Percentiles rank a stretch among this genome's conserved stretches.
Conservation (phyloP, 129 eudicot genomes). For the Tanacetum coccineum region DNA sequence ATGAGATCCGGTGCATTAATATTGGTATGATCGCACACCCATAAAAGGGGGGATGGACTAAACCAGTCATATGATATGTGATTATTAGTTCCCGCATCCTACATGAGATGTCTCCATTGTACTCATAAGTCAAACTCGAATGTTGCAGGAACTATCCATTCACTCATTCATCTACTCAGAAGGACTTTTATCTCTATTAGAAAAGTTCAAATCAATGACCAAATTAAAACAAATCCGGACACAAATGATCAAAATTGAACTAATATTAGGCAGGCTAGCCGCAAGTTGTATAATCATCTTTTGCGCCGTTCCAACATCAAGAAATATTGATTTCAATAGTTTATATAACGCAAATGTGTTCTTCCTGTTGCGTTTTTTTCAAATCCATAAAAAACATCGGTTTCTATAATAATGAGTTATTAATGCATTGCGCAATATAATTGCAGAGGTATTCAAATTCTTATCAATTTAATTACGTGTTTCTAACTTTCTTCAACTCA, state of each 20-base stretch:
- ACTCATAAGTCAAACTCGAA: constrained; percentile 20
- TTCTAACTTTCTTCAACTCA: too few species aligned
- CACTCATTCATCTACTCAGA: constrained; percentile 51
- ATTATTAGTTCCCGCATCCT: constrained; percentile 19
- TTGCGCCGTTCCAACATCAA: constrained; percentile 47
- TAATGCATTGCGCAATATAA: too few species aligned
- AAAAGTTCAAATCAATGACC: constrained; percentile 58
- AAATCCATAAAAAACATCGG: too few species aligned
- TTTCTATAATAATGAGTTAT: too few species aligned
- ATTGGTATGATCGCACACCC: too few species aligned
- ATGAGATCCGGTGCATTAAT: too few species aligned
- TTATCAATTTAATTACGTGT: too few species aligned
- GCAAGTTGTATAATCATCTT: constrained; percentile 68
- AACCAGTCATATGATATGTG: constrained; percentile 8
- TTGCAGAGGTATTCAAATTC: too few species aligned
- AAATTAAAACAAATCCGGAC: too few species aligned
- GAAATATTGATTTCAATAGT: constrained; percentile 29
- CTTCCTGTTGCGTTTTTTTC: constrained; percentile 14
- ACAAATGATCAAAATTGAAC: constrained; percentile 53
- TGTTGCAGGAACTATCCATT: not conserved
- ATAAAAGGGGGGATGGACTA: too few species aligned
- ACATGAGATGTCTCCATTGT: constrained; percentile 17
- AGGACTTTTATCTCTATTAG: constrained; percentile 46
- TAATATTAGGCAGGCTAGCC: constrained; percentile 45
- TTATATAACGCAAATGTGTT: constrained; percentile 38